Evolutionary conservation across 306 rosid species (phyloP), one percentile per base, ranked within the genome.

Genomic region (Lupinus albus): DNA sequence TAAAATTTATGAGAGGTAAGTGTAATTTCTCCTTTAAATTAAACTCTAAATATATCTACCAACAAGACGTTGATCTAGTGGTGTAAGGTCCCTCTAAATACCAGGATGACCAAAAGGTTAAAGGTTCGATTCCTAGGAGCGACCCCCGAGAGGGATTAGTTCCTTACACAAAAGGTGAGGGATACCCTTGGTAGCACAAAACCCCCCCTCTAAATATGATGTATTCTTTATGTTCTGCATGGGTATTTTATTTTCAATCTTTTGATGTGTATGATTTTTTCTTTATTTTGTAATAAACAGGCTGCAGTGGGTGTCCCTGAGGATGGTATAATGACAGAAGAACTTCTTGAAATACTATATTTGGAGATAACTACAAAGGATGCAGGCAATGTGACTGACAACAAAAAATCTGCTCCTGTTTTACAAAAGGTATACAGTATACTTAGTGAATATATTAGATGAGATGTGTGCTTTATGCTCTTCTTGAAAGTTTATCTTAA

Each of bases 311-410:
- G 95, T 54, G 63, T 75, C 71, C 74, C 81, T 45, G 89, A 93
- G 79, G 96, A 90, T 68, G 97, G 98, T 50, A 86, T 93, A 67
- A 80, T 90, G 94, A 86, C 94, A 44, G 73, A 77, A 71, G 85
- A 88, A 51, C 99, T 93, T 64, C 87, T 93, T 64, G 84, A 83
- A 57, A 88, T 70, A 42, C 78, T 93, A 49, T 83, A 52, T 71
- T 41, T 44, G 76, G 85, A 56, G 55, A 64, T 64, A 39, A 46
- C 12, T 55, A 67, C 58, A 15, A 79, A 73, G 68, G 82, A 64
- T 21, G 32, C 67, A 28, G 81, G 75, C 42, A 72, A 11, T 51
- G 64, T 44, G 5, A 62, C 79, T 52, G 71, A 64, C 21, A 73
- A 74, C 61, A 61, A 53, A 64, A 75, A 42, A 13, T 55, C 73